Conservation (phyloP, 345 rosid genomes). For the Tarenaya hassleriana region DNA sequence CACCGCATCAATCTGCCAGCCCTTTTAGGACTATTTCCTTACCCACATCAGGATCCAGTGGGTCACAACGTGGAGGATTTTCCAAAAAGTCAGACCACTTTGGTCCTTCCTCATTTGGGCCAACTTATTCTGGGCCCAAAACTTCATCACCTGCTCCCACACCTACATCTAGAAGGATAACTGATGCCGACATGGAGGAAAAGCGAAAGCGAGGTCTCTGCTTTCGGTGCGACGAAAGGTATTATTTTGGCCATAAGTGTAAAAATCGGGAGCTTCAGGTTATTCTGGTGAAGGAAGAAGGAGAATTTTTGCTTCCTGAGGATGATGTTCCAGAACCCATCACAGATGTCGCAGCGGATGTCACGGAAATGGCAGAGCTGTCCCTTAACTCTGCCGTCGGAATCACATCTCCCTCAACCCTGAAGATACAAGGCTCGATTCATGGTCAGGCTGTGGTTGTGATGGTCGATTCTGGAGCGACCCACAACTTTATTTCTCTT, state of each 20-base stretch:
- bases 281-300: background rate
- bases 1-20: too few species aligned
- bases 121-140: too few species aligned
- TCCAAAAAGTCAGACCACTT: too few species aligned
- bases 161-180: too few species aligned
- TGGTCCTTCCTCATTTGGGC: too few species aligned
- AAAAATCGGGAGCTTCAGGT: background rate
- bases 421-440: background rate
- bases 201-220: too few species aligned
- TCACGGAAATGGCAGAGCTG: background rate
- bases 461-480: background rate
- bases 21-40: too few species aligned
- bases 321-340: background rate
- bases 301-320: background rate
- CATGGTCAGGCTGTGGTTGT: background rate
- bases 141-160: too few species aligned
- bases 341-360: background rate
- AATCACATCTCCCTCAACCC: background rate
- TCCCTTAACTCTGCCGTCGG: background rate
- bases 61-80: too few species aligned
- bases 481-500: background rate
- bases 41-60: too few species aligned
- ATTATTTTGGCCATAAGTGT: background rate
- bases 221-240: background rate
- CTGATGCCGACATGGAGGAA: too few species aligned